phyloP scores from a whole-genome alignment of 1,139 yeast genomes.

The Insectozyma bohioensis region DNA sequence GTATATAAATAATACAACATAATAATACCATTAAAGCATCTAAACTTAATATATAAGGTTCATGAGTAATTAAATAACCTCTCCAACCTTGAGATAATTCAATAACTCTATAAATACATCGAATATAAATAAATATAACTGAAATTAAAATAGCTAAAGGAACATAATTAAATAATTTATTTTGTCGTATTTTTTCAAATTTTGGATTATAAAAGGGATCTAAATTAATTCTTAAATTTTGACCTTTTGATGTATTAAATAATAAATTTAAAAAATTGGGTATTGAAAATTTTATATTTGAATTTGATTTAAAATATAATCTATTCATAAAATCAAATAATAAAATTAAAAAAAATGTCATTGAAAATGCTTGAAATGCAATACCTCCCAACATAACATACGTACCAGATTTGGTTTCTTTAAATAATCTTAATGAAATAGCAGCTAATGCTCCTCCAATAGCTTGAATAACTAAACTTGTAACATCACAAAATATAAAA shows the following conservation, averaged over 20 bases:
- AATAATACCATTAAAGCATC: slow-evolving; percentile 28
- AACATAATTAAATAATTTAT: slow-evolving; percentile 20
- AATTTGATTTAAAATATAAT: slow-evolving; percentile 19
- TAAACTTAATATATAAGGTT: slow-evolving; percentile 25
- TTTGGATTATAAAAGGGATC: slow-evolving; percentile 20
- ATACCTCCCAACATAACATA: slow-evolving; percentile 40
- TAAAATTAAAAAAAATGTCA: slow-evolving; percentile 31
- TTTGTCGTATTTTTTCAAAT: slow-evolving; percentile 17
- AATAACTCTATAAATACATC: slow-evolving; percentile 33
- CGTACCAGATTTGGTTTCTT: slow-evolving; percentile 26
- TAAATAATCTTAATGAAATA: slow-evolving; percentile 17
- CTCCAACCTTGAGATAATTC: slow-evolving; percentile 36
- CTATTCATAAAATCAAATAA: slow-evolving; percentile 28
- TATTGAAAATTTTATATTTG: slow-evolving; percentile 5
- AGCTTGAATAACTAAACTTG: slow-evolving; percentile 36
- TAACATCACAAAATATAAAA: slow-evolving; percentile 34
- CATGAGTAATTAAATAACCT: slow-evolving; percentile 35
- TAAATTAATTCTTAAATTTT: slow-evolving; percentile 15
- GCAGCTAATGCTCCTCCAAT: slow-evolving; percentile 40
- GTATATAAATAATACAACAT: slow-evolving; percentile 19
- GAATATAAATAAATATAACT: slow-evolving; percentile 25
- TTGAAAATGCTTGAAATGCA: slow-evolving; percentile 37
- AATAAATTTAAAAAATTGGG: slow-evolving; percentile 17
- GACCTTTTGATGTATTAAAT: slow-evolving; percentile 24
- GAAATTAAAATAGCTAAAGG: slow-evolving; percentile 24